These are phyloP conservation scores for Linnemannia elongata DNA, from an alignment of 192 early-diverging fungal genomes.

Conservation along the genomic window DNA sequence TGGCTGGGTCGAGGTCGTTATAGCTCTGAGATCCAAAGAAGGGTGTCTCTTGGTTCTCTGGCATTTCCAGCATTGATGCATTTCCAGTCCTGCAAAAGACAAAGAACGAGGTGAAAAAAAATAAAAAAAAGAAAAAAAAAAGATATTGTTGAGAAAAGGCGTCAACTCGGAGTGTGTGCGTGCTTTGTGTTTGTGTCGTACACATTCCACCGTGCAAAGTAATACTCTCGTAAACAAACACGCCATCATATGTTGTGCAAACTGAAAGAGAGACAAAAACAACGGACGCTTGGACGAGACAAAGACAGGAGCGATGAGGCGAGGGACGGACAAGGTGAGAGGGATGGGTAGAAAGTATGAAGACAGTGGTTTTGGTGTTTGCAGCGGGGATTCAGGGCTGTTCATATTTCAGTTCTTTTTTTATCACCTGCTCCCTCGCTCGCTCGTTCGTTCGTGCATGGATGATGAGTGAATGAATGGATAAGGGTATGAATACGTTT, in stretches of 20 bases:
- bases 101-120: background rate
- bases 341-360: background rate
- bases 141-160: background rate
- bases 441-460: background rate
- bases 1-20: constrained; percentile 45
- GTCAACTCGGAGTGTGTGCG: background rate
- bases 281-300: background rate
- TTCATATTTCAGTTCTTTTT: background rate
- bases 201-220: background rate
- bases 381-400: constrained; percentile 3
- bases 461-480: background rate
- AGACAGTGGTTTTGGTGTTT: background rate
- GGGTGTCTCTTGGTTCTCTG: constrained; percentile 38
- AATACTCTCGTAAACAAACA: background rate
- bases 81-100: constrained; percentile 39
- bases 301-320: background rate
- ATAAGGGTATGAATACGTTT: too few relatives aligned
- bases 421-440: background rate
- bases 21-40: constrained; percentile 54
- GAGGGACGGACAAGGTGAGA: background rate
- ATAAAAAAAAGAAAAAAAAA: background rate
- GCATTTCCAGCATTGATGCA: constrained; percentile 33
- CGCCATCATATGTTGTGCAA: background rate
- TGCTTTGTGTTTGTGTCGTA: constrained; percentile 1
- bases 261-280: background rate